Conservation (phyloP, 805 yeast species). For the Wickerhamiella australiensis region DNA sequence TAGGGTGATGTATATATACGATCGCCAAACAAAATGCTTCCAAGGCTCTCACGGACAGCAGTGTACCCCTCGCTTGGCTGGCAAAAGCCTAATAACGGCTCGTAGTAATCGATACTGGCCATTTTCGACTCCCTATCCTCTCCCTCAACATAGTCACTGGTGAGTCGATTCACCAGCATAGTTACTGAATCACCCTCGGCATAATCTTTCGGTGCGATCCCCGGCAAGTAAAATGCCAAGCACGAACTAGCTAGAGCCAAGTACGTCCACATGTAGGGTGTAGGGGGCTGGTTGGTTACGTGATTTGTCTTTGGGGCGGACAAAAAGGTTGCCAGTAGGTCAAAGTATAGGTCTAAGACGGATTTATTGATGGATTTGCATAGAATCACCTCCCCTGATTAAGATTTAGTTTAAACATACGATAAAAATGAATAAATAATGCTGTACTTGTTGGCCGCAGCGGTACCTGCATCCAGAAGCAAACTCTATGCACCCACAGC, state of each 20-base stretch:
- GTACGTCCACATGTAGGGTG: neutral
- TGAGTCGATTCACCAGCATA: conserved; percentile 75
- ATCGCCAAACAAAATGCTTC: conserved; percentile 90
- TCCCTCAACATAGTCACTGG: conserved; percentile 36
- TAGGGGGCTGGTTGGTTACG: conserved; percentile 1
- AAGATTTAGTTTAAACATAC: too few species aligned
- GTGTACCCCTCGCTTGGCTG: conserved; percentile 49
- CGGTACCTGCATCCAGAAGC: too few species aligned
- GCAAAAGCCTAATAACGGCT: conserved; percentile 74
- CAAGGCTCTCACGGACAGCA: conserved; percentile 79
- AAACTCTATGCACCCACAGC: neutral
- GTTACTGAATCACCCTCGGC: conserved; percentile 59
- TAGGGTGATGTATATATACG: conserved; percentile 90
- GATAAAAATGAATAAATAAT: too few species aligned
- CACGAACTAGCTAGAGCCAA: neutral
- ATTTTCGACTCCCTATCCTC: conserved; percentile 18
- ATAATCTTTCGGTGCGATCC: conserved; percentile 90
- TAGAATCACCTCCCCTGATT: too few species aligned
- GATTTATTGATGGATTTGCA: too few species aligned
- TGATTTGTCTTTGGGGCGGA: too few species aligned
- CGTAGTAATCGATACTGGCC: conserved; percentile 45
- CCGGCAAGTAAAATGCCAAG: conserved; percentile 77
- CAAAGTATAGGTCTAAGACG: too few species aligned
- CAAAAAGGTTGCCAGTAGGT: too few species aligned
- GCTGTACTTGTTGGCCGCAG: too few species aligned